Evolutionary conservation across 2,329 filamentous ascomycete genomes (phyloP).

Genomic region (Ramularia endophylla): DNA sequence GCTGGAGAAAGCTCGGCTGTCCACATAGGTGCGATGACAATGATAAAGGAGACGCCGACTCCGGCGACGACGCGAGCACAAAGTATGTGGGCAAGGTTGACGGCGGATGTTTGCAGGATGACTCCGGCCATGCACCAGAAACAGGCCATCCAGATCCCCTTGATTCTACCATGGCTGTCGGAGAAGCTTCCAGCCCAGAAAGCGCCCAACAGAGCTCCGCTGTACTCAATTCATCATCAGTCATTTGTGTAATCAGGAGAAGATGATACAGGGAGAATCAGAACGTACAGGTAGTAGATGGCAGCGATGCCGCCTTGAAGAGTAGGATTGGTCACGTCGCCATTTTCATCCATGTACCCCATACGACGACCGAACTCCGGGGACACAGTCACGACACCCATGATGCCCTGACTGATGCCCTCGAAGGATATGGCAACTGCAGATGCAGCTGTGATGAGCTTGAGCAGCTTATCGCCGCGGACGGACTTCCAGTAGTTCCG

Average conservation of each 20-base stretch:
- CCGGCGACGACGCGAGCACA: conserved; percentile 21
- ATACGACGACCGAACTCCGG: conserved; percentile 24
- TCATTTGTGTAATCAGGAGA: too few relatives aligned
- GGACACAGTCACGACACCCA: conserved; percentile 25
- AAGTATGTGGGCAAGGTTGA: conserved; percentile 20
- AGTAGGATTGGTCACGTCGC: too few relatives aligned
- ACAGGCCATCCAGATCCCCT: conserved; percentile 21
- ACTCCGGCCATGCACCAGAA: conserved; percentile 21
- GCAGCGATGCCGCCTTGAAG: too few relatives aligned
- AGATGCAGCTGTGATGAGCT: conserved; percentile 12
- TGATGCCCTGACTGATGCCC: conserved; percentile 30
- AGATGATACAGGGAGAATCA: too few relatives aligned
- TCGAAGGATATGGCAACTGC: conserved; percentile 19
- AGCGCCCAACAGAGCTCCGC: too few relatives aligned
- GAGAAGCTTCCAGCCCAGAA: too few relatives aligned
- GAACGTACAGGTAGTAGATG: too few relatives aligned
- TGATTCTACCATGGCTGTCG: too few relatives aligned
- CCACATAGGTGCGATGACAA: conserved; percentile 20
- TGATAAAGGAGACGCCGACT: conserved; percentile 23
- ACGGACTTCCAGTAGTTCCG: conserved; percentile 8
- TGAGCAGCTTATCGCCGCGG: conserved; percentile 8
- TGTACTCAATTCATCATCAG: too few relatives aligned
- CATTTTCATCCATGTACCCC: too few relatives aligned
- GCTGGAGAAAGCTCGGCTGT: conserved; percentile 21
- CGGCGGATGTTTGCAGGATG: conserved; percentile 14